Base-by-base conservation (phyloP, 2,329 filamentous ascomycete species). In the Sphaerulina musiva region DNA sequence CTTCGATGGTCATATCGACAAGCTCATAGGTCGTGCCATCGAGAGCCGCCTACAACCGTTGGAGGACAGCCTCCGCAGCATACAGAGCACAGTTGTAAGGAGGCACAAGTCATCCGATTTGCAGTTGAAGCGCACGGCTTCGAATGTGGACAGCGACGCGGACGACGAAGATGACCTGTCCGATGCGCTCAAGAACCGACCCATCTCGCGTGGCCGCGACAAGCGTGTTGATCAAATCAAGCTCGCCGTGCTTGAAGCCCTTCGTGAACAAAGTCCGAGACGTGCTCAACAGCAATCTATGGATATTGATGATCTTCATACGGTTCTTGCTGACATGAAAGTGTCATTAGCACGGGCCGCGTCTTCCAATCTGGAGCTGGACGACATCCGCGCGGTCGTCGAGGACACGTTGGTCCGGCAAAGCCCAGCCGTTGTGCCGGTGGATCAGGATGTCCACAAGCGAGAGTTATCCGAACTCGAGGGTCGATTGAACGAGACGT, bases 1-100 rank as follows among this genome's bases (percentile, higher is more conserved):
- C 78, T 96, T 97, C 65, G 90, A 97, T 66, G 85, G 83, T 45
- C 90, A 88, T 66, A 88, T 98, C 59, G 90, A 95, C 67, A 83
- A 89, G 48, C 74, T 97, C 59, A 87, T 98, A 60, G 87, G 87
- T 49, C 82, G 81, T 46, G 77, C 93, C 3, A 73, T 98, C 48
- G 82, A 89, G 49, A 81, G 84, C 58, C 84, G 87, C 40, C 78
- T 98, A 6, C 82, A 82, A 54, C 92, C 93, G 34, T 74, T 98
- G 31, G 89, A 96, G 71, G 83, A 84, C 67, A 81, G 84, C n/a
- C 72, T 98, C 53, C 80, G 82, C 50, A 78, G 78, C 26, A 95
- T 97, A 40, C 87, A 92, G 29, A 63, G 53, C 40, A 57, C 60
- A 32, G 59, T 68, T 11, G 54, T 43, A 26, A 77, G 81, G 60